Evolutionary conservation across 2,329 filamentous ascomycete species (phyloP), one percentile per base, ranked within the genome.

Genomic region (Fusarium cicatricum): DNA sequence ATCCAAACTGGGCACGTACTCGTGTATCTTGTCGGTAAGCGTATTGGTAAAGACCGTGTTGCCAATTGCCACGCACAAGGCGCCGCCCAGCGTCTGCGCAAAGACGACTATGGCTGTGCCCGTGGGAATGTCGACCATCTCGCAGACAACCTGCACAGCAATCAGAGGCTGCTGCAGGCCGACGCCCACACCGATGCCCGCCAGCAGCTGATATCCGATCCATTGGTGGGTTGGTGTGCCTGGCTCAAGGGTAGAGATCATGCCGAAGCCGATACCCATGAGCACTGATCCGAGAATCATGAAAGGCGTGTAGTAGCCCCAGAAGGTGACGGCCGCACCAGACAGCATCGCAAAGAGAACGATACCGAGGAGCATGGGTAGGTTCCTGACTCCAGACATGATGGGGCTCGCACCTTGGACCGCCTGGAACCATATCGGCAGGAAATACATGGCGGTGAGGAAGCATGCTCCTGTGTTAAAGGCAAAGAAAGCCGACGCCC

Each of bases 21-120:
- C 65, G 3, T 59, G 64, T 6, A 82, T 53, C 34, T 77, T 72
- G 11, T 70, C 58, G 16, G 78, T 64, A 2, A 85, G 74, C 9
- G 73, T 69, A 60, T 82, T 82, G 39, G 75, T 77, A 55, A 84
- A 84, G 11, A 84, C 75, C 11, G 76, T 78, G 56, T 84, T 76
- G 0, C 73, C 81, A 5, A 80, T 74, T 1, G 78, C 76, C 6
- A 85, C 75, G 52, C 82, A 84, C 0, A 84, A 55, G 3, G 76
- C 72, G 7, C 76, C 76, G 11, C 77, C 77, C 0, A 80, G 67
- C 0, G 71, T 75, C 56, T 79, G 77, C 5, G 64, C 49, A 34
- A 71, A 70, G 5, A 71, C 65, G 10, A 71, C 62, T 16, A 71
- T 61, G 11, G 67, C 76, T 8, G 77, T 80, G 14, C 76, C 79